Evolutionary conservation across 306 rosid species (phyloP).

Genomic region (Senna siamea): DNA sequence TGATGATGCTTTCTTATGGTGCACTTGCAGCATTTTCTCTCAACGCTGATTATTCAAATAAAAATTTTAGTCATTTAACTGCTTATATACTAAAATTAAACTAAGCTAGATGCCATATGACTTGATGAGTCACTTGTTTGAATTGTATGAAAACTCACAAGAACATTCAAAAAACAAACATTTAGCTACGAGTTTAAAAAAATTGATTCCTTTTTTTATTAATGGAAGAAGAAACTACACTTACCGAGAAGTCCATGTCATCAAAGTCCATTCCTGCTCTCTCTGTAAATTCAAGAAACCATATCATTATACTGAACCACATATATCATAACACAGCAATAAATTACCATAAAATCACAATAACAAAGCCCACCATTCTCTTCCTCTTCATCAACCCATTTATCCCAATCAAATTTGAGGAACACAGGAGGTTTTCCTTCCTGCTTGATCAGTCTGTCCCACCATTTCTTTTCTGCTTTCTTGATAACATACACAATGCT

Average conservation of each 20-base stretch:
- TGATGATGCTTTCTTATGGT: background rate
- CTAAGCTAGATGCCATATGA: too few relatives aligned
- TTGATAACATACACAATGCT: slow-evolving; percentile 48
- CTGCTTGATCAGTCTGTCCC: slow-evolving; percentile 54
- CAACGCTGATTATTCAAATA: too few relatives aligned
- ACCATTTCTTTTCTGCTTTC: slow-evolving; percentile 59
- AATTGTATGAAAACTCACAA: too few relatives aligned
- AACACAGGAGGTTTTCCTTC: slow-evolving; percentile 56
- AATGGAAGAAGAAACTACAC: background rate
- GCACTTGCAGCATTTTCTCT: background rate
- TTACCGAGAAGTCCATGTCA: slow-evolving; percentile 51
- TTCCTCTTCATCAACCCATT: slow-evolving; percentile 37
- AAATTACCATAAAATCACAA: background rate
- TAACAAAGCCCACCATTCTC: slow-evolving; percentile 37
- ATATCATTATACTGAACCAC: background rate
- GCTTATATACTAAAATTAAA: too few relatives aligned
- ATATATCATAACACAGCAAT: background rate
- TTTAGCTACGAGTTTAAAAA: too few relatives aligned
- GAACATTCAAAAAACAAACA: too few relatives aligned
- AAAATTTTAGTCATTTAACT: too few relatives aligned
- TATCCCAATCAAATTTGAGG: slow-evolving; percentile 37
- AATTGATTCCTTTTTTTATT: too few relatives aligned
- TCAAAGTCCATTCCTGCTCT: slow-evolving; percentile 41
- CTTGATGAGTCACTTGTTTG: too few relatives aligned
- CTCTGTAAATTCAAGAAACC: slow-evolving; percentile 35